These are phyloP conservation scores for Cryptosporidium sp. DNA, from an alignment of 169 alveolate species.

Conservation along the genomic window DNA sequence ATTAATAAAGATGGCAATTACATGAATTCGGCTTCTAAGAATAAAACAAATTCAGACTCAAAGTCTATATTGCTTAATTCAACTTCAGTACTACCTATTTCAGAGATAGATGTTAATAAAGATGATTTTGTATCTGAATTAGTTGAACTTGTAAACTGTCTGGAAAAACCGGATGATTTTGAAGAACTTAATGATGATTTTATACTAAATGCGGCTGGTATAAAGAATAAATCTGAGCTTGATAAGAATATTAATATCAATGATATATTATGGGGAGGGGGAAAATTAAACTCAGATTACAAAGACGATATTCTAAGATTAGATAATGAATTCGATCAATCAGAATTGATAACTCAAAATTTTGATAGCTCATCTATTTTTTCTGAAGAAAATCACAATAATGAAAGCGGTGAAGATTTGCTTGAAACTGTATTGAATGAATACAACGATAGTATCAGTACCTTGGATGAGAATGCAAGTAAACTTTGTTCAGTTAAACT, in stretches of 20 bases:
- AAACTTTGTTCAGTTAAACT: background rate
- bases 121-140: slow-evolving; percentile 4
- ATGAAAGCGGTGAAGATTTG: background rate
- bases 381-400: background rate
- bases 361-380: background rate
- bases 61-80: background rate
- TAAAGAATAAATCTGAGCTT: slow-evolving; percentile 5
- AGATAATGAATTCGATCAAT: background rate
- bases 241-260: slow-evolving; percentile 21
- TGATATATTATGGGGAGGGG: slow-evolving; percentile 41
- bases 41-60: background rate
- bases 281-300: background rate
- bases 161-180: slow-evolving; percentile 61
- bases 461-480: background rate
- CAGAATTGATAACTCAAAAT: background rate
- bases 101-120: background rate
- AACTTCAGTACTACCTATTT: slow-evolving; percentile 15
- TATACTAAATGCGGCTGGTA: slow-evolving; percentile 37
- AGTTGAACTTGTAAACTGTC: slow-evolving; percentile 26
- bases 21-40: background rate
- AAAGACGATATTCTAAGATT: background rate
- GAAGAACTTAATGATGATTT: slow-evolving; percentile 73
- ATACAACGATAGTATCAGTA: slow-evolving; percentile 7
- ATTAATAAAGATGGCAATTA: slow-evolving; percentile 4
- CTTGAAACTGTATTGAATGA: slow-evolving; percentile 35